A percentile compares a stretch with the other conserved stretches of the same genome.
phyloP scores from a whole-genome alignment of 2,329 filamentous ascomycete genomes.

The Cercospora sp. region DNA sequence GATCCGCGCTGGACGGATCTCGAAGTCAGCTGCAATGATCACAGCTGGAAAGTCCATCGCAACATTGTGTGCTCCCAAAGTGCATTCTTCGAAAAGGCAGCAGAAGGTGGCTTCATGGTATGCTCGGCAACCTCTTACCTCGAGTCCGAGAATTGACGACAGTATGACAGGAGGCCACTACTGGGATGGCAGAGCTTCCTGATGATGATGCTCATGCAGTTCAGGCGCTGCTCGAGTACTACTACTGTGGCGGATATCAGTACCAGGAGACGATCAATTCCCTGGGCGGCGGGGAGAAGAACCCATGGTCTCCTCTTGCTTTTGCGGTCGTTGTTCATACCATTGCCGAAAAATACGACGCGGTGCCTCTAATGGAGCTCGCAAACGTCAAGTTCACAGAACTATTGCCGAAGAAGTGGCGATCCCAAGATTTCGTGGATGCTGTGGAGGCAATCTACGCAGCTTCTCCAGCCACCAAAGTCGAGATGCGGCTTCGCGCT shows the following conservation, averaged over 20 bases:
- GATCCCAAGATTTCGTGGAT: not conserved
- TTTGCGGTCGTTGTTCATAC: conserved; percentile 6
- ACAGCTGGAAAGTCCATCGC: conserved; percentile 29
- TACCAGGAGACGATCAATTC: not conserved
- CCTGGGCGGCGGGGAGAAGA: not conserved
- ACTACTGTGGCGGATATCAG: conserved; percentile 11
- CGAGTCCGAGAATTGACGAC: no score
- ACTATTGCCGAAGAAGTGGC: not conserved
- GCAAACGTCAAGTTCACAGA: not conserved
- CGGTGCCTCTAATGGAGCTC: not conserved
- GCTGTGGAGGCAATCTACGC: conserved; percentile 13
- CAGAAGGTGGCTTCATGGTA: conserved; percentile 23
- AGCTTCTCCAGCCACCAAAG: not conserved
- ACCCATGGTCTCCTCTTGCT: not conserved
- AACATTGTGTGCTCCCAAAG: conserved; percentile 30
- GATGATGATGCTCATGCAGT: conserved; percentile 11
- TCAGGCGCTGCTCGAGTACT: conserved; percentile 22
- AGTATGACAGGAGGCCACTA: not conserved
- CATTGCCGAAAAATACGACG: conserved; percentile 9
- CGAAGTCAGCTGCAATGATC: conserved; percentile 24
- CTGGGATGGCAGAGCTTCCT: not conserved
- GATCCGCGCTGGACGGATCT: conserved; percentile 25
- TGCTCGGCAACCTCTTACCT: not conserved
- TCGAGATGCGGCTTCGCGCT: no score
- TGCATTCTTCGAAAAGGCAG: conserved; percentile 29